A percentile compares a stretch with the other conserved stretches of the same genome.
These are phyloP conservation scores for Xylaria hypoxylon DNA, from an alignment of 2,329 filamentous ascomycete species.

Conservation along the genomic window DNA sequence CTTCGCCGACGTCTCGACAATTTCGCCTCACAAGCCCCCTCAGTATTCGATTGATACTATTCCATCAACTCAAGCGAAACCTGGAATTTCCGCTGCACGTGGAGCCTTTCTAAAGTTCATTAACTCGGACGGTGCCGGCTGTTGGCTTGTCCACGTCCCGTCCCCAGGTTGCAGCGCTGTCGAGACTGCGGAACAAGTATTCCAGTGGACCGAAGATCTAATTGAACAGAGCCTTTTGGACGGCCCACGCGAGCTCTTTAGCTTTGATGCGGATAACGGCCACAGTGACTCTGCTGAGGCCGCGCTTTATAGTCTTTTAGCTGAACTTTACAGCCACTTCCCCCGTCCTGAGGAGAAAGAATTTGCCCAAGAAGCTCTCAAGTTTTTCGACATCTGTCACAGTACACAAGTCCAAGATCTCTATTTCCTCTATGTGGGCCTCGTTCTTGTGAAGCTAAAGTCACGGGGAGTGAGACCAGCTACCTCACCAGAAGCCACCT, in stretches of 20 bases:
- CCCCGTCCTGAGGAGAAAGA: not conserved
- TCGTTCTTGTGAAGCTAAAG: not conserved
- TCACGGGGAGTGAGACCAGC: not conserved
- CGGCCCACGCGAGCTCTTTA: not conserved
- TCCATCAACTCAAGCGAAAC: not conserved
- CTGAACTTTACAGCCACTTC: not conserved
- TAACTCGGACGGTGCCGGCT: constrained; percentile 1
- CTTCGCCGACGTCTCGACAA: not conserved
- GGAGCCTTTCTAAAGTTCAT: constrained; percentile 3
- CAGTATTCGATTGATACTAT: not conserved
- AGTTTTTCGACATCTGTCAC: not conserved
- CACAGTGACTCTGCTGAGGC: not conserved
- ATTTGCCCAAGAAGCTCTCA: not conserved
- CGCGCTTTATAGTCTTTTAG: not conserved
- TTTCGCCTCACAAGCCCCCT: not conserved
- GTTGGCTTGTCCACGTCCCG: constrained; percentile 3
- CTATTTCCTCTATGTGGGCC: not conserved
- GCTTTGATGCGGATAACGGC: not conserved
- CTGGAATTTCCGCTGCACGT: not conserved
- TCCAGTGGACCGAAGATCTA: not conserved
- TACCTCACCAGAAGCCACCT: not conserved
- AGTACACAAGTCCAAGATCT: not conserved
- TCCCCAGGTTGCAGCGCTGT: not conserved
- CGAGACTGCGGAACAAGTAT: not conserved
- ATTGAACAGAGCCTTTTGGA: not conserved